Base-by-base conservation (phyloP, 768 basidiomycete species). In the Calvatia gigantea region DNA sequence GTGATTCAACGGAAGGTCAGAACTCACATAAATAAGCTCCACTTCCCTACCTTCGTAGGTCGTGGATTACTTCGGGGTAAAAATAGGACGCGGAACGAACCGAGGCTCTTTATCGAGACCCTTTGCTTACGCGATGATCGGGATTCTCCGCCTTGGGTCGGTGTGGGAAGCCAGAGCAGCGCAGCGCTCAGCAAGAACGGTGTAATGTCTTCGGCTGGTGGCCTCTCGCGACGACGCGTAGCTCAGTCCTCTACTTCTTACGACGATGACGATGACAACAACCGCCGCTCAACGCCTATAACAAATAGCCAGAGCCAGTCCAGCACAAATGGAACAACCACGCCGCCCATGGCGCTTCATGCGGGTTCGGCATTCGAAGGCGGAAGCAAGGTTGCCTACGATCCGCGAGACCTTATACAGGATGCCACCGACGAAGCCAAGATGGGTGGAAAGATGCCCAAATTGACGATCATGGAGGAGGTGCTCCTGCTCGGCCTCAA, bases 401-500 rank as follows among this genome's bases (percentile, higher is more conserved):
- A 98, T 76, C 94, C 94, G 2, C 75, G 93, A 51, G 97, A 99
- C 73, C 69, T 97, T 61, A 74, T 79, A 43, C 83, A 89, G 65
- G 80, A 83, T 51, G 86, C 82, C 33, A 78, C 78, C 42, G 83
- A 87, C 61, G 84, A 86, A 59, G 76, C 68, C 15, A 78, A 76
- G 52, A 64, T 80, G 54, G 86, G 87, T 2, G 89, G 87, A 17
- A 85, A 81, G 70, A 80, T 88, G 70, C 97, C 97, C 2, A 78
- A 78, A 55, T 74, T 99, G 62, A 99, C 97, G 23, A 80, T 99
- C 54, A 91, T 98, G 90, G 97, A 99, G 75, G 97, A 99, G 75
- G 86, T 99, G 5, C 74, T 98, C 58, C 70, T 99, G 54, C 73
- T 99, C 11, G 97, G 97, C 3, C 75, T 99, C 56, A 98, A 98